phyloP scores from a whole-genome alignment of 768 basidiomycete genomes.

The Galerina marginata region DNA sequence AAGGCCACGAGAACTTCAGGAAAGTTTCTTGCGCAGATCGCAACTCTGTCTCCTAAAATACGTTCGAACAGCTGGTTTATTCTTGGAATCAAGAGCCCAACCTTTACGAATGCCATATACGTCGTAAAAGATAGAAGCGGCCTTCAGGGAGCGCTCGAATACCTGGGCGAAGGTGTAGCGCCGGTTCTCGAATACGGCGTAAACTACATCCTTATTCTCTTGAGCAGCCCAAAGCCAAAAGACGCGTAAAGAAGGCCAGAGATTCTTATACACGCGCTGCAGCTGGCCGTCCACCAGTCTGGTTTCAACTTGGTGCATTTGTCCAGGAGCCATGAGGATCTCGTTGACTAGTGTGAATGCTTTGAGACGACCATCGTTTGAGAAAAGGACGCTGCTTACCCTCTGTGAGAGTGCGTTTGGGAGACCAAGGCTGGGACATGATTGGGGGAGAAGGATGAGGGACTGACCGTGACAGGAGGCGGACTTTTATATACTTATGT shows the following conservation, averaged over 20 bases:
- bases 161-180: slow-evolving; percentile 53
- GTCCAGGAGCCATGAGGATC: slow-evolving; percentile 50
- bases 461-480: neutral
- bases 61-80: slow-evolving; percentile 1
- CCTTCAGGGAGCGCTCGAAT: slow-evolving; percentile 46
- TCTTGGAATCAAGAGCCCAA: slow-evolving; percentile 15
- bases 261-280: slow-evolving; percentile 61
- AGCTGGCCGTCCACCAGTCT: slow-evolving; percentile 52
- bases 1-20: slow-evolving; percentile 65
- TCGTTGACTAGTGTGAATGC: slow-evolving; percentile 6
- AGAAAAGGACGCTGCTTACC: slow-evolving; percentile 21
- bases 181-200: slow-evolving; percentile 58
- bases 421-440: slow-evolving; percentile 33
- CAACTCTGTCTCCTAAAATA: slow-evolving; percentile 56
- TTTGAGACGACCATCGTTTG: neutral
- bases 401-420: slow-evolving; percentile 36
- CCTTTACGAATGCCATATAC: slow-evolving; percentile 60
- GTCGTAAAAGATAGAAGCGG: slow-evolving; percentile 49
- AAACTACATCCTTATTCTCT: slow-evolving; percentile 48
- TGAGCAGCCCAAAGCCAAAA: slow-evolving; percentile 56
- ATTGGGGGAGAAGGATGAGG: slow-evolving; percentile 12
- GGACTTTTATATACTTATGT: neutral
- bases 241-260: slow-evolving; percentile 55
- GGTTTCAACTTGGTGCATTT: slow-evolving; percentile 53
- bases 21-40: slow-evolving; percentile 66